These are phyloP conservation scores for Yamadazyma triangularis DNA, from an alignment of 1,139 yeast species.

Conservation along the genomic window DNA sequence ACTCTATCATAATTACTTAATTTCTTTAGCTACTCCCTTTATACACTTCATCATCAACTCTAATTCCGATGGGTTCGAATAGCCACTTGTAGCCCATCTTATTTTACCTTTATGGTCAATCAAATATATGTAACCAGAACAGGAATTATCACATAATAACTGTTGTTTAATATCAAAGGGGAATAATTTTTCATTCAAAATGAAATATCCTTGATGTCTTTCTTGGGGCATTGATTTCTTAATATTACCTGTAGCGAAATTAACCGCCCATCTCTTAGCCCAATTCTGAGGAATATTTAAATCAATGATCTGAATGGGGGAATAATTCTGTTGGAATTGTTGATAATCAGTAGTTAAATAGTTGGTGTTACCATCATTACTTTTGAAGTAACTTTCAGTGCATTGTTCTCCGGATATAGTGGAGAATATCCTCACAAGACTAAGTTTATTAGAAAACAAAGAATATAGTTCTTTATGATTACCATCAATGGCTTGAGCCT, in stretches of 20 bases:
- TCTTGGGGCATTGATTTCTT: slow-evolving; percentile 40
- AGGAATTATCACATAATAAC: slow-evolving; percentile 66
- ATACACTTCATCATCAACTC: slow-evolving; percentile 66
- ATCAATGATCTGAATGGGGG: slow-evolving; percentile 66
- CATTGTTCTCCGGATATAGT: slow-evolving; percentile 72
- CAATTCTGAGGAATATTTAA: slow-evolving; percentile 69
- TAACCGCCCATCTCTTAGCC: slow-evolving; percentile 61
- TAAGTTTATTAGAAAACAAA: slow-evolving; percentile 48
- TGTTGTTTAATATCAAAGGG: slow-evolving; percentile 56
- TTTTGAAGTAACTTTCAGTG: slow-evolving; percentile 52
- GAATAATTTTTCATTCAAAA: slow-evolving; percentile 59
- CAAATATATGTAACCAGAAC: slow-evolving; percentile 79
- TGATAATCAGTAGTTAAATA: slow-evolving; percentile 29
- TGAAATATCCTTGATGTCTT: slow-evolving; percentile 58
- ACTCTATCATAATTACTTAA: no score
- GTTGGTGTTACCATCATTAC: slow-evolving; percentile 31
- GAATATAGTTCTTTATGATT: slow-evolving; percentile 31
- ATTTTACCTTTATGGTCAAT: slow-evolving; percentile 71
- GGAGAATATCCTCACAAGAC: slow-evolving; percentile 60
- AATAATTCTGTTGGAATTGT: slow-evolving; percentile 32
- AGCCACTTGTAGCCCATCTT: slow-evolving; percentile 92
- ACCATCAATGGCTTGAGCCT: slow-evolving; percentile 51
- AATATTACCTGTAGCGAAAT: slow-evolving; percentile 44
- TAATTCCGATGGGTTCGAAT: slow-evolving; percentile 60
- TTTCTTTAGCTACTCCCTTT: slow-evolving; percentile 43